These are phyloP conservation scores for Musa itinerans DNA, from an alignment of 176 grass and related monocot species.

Conservation along the genomic window DNA sequence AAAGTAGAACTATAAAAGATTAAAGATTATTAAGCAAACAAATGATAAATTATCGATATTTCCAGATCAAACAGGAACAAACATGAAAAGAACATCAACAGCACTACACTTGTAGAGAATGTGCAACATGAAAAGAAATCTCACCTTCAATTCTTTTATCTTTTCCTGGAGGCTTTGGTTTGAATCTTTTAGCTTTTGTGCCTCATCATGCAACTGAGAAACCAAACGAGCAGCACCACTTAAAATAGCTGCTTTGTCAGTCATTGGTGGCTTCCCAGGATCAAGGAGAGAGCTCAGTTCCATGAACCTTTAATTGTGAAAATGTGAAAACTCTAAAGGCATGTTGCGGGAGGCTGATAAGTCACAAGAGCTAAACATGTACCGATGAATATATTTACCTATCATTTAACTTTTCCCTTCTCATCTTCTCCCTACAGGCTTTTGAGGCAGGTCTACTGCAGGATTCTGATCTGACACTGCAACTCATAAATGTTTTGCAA, in stretches of 20 bases:
- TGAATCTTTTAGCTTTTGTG: conserved; percentile 52
- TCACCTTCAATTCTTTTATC: conserved; percentile 72
- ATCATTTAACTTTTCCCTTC: conserved; percentile 62
- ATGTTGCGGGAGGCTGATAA: not conserved
- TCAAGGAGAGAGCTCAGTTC: conserved; percentile 57
- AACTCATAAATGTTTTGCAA: conserved; percentile 15
- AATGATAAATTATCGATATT: too few relatives aligned
- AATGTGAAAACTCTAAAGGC: not conserved
- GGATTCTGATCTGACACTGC: conserved; percentile 48
- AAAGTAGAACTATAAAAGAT: too few relatives aligned
- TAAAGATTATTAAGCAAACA: too few relatives aligned
- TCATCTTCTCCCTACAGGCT: conserved; percentile 59
- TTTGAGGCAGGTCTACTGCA: conserved; percentile 40
- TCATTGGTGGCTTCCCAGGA: conserved; percentile 52
- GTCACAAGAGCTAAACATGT: not conserved
- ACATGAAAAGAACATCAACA: not conserved
- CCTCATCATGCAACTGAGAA: conserved; percentile 54
- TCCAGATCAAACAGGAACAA: not conserved
- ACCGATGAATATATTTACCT: conserved; percentile 29
- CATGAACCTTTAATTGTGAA: conserved; percentile 40
- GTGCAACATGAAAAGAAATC: not conserved
- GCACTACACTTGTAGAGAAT: not conserved
- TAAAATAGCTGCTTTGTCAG: conserved; percentile 62
- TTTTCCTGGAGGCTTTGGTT: conserved; percentile 61
- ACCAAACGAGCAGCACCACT: conserved; percentile 53